Evolutionary conservation across 2,329 filamentous ascomycete species (phyloP).

Genomic region (Rugonectria rugulosa): DNA sequence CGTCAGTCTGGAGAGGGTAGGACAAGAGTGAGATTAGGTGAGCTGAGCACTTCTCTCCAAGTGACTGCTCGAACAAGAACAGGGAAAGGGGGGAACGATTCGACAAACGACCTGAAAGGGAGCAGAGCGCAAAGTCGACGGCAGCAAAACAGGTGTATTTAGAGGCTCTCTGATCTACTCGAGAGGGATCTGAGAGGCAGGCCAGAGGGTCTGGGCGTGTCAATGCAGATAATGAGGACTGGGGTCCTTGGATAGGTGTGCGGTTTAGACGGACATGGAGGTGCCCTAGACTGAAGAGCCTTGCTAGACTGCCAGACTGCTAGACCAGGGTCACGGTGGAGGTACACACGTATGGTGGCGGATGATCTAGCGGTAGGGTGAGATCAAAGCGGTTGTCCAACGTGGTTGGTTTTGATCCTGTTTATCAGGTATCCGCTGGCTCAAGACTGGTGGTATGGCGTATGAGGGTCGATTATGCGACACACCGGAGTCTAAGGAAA

Average conservation of each 20-base stretch:
- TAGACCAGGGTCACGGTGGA: conserved; percentile 5
- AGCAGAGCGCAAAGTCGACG: conserved; percentile 1
- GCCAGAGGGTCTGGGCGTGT: conserved; percentile 7
- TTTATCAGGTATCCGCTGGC: conserved; percentile 17
- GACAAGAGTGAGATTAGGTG: conserved; percentile 23
- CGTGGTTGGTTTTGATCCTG: conserved; percentile 11
- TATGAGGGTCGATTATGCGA: neutral
- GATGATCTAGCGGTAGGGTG: neutral
- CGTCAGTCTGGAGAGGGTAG: conserved; percentile 18
- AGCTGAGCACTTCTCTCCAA: neutral
- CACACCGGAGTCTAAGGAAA: neutral
- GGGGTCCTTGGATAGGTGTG: conserved; percentile 9
- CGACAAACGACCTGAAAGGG: conserved; percentile 12
- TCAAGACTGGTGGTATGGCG: conserved; percentile 7
- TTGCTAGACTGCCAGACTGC: neutral
- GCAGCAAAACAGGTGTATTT: conserved; percentile 10
- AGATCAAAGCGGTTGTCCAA: conserved; percentile 18
- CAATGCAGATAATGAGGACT: conserved; percentile 1
- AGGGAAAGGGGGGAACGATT: conserved; percentile 15
- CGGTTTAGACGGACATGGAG: neutral
- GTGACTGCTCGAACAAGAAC: conserved; percentile 22
- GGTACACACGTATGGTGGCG: conserved; percentile 2
- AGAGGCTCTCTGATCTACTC: neutral
- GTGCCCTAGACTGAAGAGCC: neutral
- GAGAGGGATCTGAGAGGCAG: neutral